Evolutionary conservation across 192 early-diverging fungal species (phyloP).

Genomic region (Backusella psychrophila): DNA sequence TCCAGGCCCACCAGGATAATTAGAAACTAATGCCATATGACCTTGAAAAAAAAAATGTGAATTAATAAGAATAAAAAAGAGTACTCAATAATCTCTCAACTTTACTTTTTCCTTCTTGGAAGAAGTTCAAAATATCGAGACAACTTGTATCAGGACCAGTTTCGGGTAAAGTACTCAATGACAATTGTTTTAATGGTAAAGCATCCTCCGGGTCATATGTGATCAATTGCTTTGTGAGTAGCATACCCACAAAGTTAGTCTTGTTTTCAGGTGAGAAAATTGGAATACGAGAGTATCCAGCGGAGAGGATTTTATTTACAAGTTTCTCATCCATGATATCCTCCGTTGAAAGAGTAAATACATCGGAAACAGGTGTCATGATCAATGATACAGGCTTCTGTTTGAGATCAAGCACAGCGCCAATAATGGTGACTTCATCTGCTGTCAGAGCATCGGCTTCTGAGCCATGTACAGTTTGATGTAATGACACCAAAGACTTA

Average conservation of each 20-base stretch:
- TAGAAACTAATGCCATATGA: slow-evolving; percentile 68
- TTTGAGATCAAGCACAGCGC: slow-evolving; percentile 69
- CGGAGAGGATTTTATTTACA: slow-evolving; percentile 55
- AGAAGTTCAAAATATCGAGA: slow-evolving; percentile 75
- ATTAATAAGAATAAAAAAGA: not conserved
- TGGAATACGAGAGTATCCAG: slow-evolving; percentile 74
- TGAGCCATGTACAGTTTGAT: slow-evolving; percentile 51
- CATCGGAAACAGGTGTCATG: slow-evolving; percentile 68
- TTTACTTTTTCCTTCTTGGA: slow-evolving; percentile 73
- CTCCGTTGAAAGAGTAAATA: slow-evolving; percentile 66
- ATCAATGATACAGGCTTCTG: slow-evolving; percentile 63
- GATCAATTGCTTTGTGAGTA: slow-evolving; percentile 71
- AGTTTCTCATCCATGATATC: slow-evolving; percentile 52
- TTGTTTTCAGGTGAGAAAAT: slow-evolving; percentile 56
- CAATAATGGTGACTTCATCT: slow-evolving; percentile 79
- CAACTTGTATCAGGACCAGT: slow-evolving; percentile 52
- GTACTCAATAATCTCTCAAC: not conserved
- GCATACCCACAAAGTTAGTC: slow-evolving; percentile 69
- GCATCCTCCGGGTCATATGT: slow-evolving; percentile 68
- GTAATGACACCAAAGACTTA: slow-evolving; percentile 73
- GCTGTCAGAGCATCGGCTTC: slow-evolving; percentile 60
- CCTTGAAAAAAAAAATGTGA: slow-evolving; percentile 13
- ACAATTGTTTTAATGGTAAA: slow-evolving; percentile 55
- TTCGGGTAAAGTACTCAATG: slow-evolving; percentile 45
- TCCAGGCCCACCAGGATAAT: slow-evolving; percentile 43